Evolutionary conservation across 805 yeast species (phyloP), one percentile per base, ranked within the genome.

Genomic region (Diddensiella transvaalensis): DNA sequence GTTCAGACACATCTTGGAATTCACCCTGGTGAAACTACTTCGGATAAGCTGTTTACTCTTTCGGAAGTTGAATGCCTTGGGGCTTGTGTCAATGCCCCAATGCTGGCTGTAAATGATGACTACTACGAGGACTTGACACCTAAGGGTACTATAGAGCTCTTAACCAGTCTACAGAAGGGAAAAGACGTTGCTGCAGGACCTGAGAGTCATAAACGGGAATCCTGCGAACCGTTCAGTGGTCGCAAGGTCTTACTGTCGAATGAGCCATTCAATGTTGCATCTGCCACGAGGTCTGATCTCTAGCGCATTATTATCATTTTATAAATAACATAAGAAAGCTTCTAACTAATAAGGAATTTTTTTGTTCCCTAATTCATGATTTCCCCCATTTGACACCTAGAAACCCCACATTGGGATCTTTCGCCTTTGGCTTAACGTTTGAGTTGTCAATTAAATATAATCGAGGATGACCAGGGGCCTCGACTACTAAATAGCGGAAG

Each of bases 21-120:
- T 63, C 74, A 79, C 64, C 87, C 89, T 5, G 93, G 93, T 53
- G 81, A 86, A 65, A 86, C 90, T 45, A 83, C 91, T 26, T 62
- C 69, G 11, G 95, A 87, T 69, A 80, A 80, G 32, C 68, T 82
- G 56, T 87, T 87, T 74, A 85, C 95, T 15, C 70, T 87, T 54
- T 87, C 85, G 60, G 96, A 87, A 67, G 95, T 87, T 54, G 96
- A 87, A 70, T 87, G 96, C 70, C 78, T 86, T 44, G 96, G 96
- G 50, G 96, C 96, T 2, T 87, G 96, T 74, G 89, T 87, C 44
- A 87, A 87, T 66, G 96, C 86, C 4, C 96, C 96, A 46, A 87
- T 87, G 87, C 73, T 87, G 47, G 95, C 87, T 52, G 71, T 87
- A 46, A 86, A 85, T 67, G 95, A 87, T 68, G 89, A 84, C 64